Evolutionary conservation across 2,329 filamentous ascomycete species (phyloP).

Genomic region (Paecilomyces niveus): DNA sequence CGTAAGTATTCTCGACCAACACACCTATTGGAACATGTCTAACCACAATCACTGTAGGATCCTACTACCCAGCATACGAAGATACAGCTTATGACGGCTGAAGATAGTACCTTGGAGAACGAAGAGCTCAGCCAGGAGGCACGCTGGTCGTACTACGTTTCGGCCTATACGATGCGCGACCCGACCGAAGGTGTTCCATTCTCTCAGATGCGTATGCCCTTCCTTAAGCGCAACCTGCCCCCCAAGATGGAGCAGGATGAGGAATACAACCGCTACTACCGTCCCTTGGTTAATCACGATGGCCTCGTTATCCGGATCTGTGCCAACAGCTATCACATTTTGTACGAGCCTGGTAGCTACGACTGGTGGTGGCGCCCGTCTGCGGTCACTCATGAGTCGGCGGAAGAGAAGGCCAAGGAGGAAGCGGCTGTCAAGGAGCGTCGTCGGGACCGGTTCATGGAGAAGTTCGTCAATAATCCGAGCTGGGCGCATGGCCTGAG

Average conservation of each 20-base stretch:
- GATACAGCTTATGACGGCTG: conserved; percentile 77
- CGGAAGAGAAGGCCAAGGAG: conserved; percentile 29
- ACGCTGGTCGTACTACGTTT: conserved; percentile 91
- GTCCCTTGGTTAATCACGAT: conserved; percentile 55
- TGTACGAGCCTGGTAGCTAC: conserved; percentile 63
- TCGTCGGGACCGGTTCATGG: conserved; percentile 42
- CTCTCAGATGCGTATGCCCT: conserved; percentile 58
- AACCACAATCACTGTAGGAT: conserved; percentile 40
- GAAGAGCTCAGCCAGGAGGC: conserved; percentile 58
- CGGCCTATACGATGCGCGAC: conserved; percentile 80
- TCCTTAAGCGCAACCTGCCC: conserved; percentile 65
- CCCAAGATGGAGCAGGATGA: conserved; percentile 55
- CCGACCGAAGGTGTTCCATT: conserved; percentile 73
- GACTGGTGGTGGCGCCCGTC: conserved; percentile 60
- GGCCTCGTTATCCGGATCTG: conserved; percentile 66
- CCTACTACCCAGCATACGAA: conserved; percentile 62
- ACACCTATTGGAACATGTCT: conserved; percentile 12
- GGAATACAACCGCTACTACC: conserved; percentile 49
- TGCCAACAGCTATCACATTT: conserved; percentile 69
- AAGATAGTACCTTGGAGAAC: conserved; percentile 71
- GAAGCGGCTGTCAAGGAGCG: conserved; percentile 30
- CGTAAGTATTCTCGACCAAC: conserved; percentile 55
- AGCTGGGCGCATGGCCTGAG: conserved; percentile 44
- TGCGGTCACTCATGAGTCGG: conserved; percentile 18
- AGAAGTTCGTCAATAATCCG: conserved; percentile 48